A percentile compares a stretch with the other conserved stretches of the same genome.
phyloP scores from a whole-genome alignment of 108 stramenopile species.

The Stephanodiscus minutulus region DNA sequence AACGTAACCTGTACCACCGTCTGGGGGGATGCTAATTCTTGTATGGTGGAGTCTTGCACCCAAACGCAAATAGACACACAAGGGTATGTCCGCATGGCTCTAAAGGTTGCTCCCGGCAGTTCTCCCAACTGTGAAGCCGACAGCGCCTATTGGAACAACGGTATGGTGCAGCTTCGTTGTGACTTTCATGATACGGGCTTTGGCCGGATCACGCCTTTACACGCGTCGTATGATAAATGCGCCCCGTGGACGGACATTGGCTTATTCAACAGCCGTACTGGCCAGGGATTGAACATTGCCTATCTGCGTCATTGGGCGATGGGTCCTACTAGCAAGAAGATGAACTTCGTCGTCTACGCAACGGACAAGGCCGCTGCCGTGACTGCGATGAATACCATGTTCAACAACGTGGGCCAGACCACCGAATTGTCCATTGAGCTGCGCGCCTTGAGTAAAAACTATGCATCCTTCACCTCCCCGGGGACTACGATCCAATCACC shows the following conservation, averaged over 20 bases:
- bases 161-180: too few species aligned
- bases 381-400: slow-evolving; percentile 6
- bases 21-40: not conserved
- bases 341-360: slow-evolving; percentile 24
- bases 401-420: not conserved
- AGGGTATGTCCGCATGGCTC: slow-evolving; percentile 5
- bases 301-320: slow-evolving; percentile 11
- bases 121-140: slow-evolving; percentile 2
- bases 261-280: slow-evolving; percentile 3
- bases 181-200: slow-evolving; percentile 2
- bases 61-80: not conserved
- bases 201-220: not conserved
- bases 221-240: not conserved
- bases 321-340: not conserved
- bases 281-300: slow-evolving; percentile 3
- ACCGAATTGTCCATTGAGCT: not conserved
- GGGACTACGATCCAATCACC: slow-evolving; percentile 1
- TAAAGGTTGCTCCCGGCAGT: not conserved
- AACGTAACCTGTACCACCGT: not conserved
- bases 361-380: not conserved
- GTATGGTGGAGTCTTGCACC: slow-evolving; percentile 6
- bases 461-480: too few species aligned
- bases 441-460: not conserved
- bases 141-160: not conserved
- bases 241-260: slow-evolving; percentile 15